Conservation (phyloP, 257 asterid genomes). For the Buddleja alternifolia region DNA sequence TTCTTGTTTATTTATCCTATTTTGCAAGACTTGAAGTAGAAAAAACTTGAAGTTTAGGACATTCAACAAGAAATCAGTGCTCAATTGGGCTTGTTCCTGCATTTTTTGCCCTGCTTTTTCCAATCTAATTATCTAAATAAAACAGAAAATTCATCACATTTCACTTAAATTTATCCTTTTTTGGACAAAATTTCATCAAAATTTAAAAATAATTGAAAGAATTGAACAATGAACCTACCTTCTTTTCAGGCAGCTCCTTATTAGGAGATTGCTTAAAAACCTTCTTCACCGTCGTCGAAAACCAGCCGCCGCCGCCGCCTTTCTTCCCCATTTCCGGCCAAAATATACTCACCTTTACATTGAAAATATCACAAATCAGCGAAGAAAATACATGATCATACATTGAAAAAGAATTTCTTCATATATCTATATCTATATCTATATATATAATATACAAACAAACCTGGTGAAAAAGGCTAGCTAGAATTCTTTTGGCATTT, state of each 20-base stretch:
- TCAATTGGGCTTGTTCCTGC: background rate
- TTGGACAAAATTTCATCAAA: no score
- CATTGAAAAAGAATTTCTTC: background rate
- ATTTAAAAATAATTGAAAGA: no score
- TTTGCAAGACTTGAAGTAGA: background rate
- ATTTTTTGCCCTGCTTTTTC: no score
- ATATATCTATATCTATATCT: no score
- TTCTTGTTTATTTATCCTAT: background rate
- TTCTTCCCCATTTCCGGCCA: slow-evolving; percentile 72
- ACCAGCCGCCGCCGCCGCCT: slow-evolving; percentile 70
- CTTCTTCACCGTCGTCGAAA: slow-evolving; percentile 75
- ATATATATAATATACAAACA: slow-evolving; percentile 5
- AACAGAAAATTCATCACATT: no score
- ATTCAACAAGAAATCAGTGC: background rate
- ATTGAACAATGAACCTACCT: slow-evolving; percentile 41
- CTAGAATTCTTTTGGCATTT: slow-evolving; percentile 17
- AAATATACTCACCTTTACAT: slow-evolving; percentile 1
- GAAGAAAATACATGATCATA: background rate
- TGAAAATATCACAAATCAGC: background rate
- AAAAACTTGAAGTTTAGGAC: slow-evolving; percentile 3
- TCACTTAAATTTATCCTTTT: no score
- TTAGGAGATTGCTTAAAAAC: slow-evolving; percentile 73
- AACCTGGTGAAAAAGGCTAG: slow-evolving; percentile 17
- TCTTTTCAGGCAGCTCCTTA: slow-evolving; percentile 58
- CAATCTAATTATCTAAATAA: no score